Evolutionary conservation across 805 yeast genomes (phyloP).

Genomic region (Hanseniaspora vineae): DNA sequence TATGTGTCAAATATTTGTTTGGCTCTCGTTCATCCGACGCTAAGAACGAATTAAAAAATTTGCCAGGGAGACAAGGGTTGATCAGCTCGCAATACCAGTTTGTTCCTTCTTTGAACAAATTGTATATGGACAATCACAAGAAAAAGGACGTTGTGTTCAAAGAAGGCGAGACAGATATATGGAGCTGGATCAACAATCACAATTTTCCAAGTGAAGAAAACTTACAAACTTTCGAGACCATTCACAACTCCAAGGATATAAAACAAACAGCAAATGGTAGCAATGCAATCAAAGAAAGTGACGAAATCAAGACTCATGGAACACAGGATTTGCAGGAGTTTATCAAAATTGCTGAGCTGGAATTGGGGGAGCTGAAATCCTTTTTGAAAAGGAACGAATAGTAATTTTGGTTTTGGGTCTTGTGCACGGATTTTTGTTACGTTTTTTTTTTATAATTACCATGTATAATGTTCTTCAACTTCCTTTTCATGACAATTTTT

Average conservation of each 20-base stretch:
- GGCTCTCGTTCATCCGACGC: neutral
- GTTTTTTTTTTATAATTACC: too few species aligned
- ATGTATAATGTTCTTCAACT: too few species aligned
- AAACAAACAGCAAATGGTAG: neutral
- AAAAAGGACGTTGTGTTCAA: conserved; percentile 17
- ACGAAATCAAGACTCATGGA: neutral
- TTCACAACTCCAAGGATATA: neutral
- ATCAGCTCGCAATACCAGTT: conserved; percentile 19
- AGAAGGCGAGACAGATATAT: conserved; percentile 45
- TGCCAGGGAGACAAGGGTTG: neutral
- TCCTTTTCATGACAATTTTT: too few species aligned
- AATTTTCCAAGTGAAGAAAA: conserved; percentile 10
- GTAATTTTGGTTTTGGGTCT: too few species aligned
- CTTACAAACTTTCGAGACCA: neutral
- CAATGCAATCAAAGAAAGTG: neutral
- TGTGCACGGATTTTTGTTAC: too few species aligned
- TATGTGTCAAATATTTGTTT: neutral
- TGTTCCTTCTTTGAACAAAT: conserved; percentile 29
- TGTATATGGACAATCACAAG: conserved; percentile 11
- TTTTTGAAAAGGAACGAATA: neutral
- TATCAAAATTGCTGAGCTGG: neutral
- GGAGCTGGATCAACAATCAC: conserved; percentile 60
- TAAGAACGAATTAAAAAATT: neutral
- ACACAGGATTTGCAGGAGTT: neutral
- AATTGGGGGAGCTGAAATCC: neutral